Conservation (phyloP, 2,329 filamentous ascomycete species). For the Teratosphaeria gauchensis region DNA sequence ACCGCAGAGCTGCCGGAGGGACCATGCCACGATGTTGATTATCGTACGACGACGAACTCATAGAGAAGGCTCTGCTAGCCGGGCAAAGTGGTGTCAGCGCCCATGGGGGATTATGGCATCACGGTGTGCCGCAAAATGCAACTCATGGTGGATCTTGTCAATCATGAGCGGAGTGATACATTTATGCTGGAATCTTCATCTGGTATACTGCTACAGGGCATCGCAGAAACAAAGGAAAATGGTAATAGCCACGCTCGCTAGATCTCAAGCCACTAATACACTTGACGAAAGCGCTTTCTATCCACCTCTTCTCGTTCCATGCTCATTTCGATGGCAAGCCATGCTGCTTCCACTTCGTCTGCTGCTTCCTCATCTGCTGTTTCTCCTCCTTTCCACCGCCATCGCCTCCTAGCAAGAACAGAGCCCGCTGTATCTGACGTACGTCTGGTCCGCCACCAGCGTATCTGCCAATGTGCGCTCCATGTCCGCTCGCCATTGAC, state of each 20-base stretch:
- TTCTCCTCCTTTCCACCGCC: conserved; percentile 14
- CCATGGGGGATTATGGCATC: not conserved
- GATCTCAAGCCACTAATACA: conserved; percentile 3
- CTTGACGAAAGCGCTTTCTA: not conserved
- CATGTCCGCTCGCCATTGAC: not conserved
- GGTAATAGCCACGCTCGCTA: not conserved
- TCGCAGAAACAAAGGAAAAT: not conserved
- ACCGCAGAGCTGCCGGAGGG: not conserved
- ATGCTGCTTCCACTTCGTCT: conserved; percentile 5
- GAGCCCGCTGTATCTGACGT: conserved; percentile 9
- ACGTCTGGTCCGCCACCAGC: conserved; percentile 5
- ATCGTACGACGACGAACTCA: not conserved
- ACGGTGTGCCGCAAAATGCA: no score
- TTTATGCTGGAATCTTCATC: not conserved
- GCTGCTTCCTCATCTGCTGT: conserved; percentile 1
- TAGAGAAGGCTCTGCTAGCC: not conserved
- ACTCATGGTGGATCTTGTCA: no score
- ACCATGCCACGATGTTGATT: not conserved
- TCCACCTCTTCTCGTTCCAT: not conserved
- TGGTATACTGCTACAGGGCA: not conserved
- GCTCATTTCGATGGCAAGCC: conserved; percentile 1
- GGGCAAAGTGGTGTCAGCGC: not conserved
- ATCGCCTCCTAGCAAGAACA: conserved; percentile 18
- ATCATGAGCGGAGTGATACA: not conserved
- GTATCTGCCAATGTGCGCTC: conserved; percentile 4